Evolutionary conservation across 2,329 filamentous ascomycete genomes (phyloP).

Genomic region (Aspergillus felis): DNA sequence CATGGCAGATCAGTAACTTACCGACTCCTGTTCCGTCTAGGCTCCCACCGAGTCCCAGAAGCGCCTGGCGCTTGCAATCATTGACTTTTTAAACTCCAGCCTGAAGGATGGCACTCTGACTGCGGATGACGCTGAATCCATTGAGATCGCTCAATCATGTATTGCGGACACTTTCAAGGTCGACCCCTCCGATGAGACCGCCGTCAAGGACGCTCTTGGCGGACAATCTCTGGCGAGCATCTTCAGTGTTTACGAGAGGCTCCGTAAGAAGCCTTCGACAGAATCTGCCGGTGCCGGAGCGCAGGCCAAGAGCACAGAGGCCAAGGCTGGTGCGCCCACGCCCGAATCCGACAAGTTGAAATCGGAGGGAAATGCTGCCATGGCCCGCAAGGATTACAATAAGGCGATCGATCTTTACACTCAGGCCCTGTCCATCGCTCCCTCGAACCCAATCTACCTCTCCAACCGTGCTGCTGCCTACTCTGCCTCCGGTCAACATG

Average conservation of each 20-base stretch:
- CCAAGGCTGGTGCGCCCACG: slow-evolving; percentile 37
- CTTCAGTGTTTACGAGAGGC: slow-evolving; percentile 94
- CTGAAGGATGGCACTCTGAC: slow-evolving; percentile 83
- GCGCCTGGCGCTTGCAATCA: slow-evolving; percentile 93
- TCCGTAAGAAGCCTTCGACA: slow-evolving; percentile 62
- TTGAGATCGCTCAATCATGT: slow-evolving; percentile 91
- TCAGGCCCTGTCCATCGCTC: slow-evolving; percentile 74
- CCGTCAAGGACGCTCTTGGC: slow-evolving; percentile 73
- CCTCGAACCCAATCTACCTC: slow-evolving; percentile 90
- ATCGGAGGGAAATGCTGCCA: slow-evolving; percentile 85
- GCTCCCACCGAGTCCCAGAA: slow-evolving; percentile 59
- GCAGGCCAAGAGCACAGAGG: slow-evolving; percentile 39
- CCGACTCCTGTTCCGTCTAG: slow-evolving; percentile 17
- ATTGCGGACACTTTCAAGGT: slow-evolving; percentile 95
- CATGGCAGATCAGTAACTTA: not conserved
- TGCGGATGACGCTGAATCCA: slow-evolving; percentile 83
- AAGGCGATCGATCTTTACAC: slow-evolving; percentile 83
- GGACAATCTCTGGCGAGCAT: slow-evolving; percentile 84
- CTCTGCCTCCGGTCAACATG: slow-evolving; percentile 78
- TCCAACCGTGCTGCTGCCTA: slow-evolving; percentile 96
- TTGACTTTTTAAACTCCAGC: slow-evolving; percentile 86
- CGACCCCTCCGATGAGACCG: slow-evolving; percentile 71
- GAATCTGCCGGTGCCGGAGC: slow-evolving; percentile 42
- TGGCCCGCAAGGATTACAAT: slow-evolving; percentile 88
- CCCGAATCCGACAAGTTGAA: slow-evolving; percentile 85